Base-by-base conservation (phyloP, 345 rosid genomes). In the Brassica incana region DNA sequence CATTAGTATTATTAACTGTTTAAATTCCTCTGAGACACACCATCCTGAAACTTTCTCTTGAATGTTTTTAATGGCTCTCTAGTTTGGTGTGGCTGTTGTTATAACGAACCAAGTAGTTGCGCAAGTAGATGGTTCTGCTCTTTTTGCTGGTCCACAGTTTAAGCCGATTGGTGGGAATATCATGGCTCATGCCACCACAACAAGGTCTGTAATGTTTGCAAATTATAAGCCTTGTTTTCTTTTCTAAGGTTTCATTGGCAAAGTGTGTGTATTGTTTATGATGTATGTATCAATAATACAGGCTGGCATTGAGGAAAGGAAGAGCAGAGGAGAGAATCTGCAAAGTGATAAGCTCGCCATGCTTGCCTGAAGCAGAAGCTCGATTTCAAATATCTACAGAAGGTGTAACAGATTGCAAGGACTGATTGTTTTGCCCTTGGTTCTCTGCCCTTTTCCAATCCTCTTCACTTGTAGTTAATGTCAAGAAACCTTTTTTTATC, bases 131-230 rank as follows among this genome's bases (percentile, higher is more conserved):
- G 99, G 98, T 68, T 91, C 98, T 52, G 96, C 97, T 60, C 78
- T 95, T 58, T 95, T 95, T 69, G 96, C 92, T 5, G 99, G 99
- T n/a, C 99, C 99, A 72, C 99, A 95, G 69, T 87, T 90, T 81
- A 93, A 93, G 85, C 99, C 97, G 23, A 95, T 93, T 38, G 99
- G 98, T 70, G 98, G 99, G 45, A 91, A 93, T 81, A 95, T 95
- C 64, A 95, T 95, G 98, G 96, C 99, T 45, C 97, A 95, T 88
- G 98, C 99, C 77, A 91, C 99, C 45, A 95, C 99, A 62, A 95
- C 99, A 66, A 93, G 98, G 99, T 93, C 56, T 73, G 77, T 15
- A 18, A 62, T 4, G 45, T 36, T 36, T 75, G 29, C 59, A 4
- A 43, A 67, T 35, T 11, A 0, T 6, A 25, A 74, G 10, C 67